Conservation (phyloP, 768 basidiomycete genomes). For the Termitomyces sp. region DNA sequence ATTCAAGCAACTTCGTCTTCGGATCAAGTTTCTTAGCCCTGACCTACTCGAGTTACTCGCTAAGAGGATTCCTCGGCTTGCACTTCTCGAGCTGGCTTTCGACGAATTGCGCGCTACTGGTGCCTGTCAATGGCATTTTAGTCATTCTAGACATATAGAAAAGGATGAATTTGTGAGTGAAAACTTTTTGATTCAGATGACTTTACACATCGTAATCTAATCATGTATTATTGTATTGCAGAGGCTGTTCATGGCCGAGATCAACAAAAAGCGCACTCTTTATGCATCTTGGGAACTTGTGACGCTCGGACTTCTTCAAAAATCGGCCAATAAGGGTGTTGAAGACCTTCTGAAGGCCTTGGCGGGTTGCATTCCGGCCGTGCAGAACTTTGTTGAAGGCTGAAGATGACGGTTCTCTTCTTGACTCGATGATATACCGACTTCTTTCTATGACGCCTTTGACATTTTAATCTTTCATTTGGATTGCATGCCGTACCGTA, state of each 20-base stretch:
- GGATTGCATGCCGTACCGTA: not conserved
- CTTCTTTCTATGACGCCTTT: not conserved
- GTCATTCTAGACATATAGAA: not conserved
- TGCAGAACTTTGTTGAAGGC: slow-evolving; percentile 1
- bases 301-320: slow-evolving; percentile 5
- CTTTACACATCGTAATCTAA: not conserved
- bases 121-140: not conserved
- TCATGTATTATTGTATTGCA: not conserved
- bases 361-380: slow-evolving; percentile 10
- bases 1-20: slow-evolving; percentile 16
- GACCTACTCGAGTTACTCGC: slow-evolving; percentile 20
- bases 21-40: slow-evolving; percentile 17
- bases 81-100: slow-evolving; percentile 18
- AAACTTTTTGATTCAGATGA: not conserved
- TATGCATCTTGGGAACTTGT: slow-evolving; percentile 10
- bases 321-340: not conserved
- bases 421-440: no score
- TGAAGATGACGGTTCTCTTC: not conserved
- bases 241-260: slow-evolving; percentile 5
- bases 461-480: not conserved
- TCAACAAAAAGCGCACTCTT: not conserved
- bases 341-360: slow-evolving; percentile 3
- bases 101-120: slow-evolving; percentile 12
- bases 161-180: slow-evolving; percentile 10
- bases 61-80: slow-evolving; percentile 15